A percentile compares a stretch with the other conserved stretches of the same genome.
These are phyloP conservation scores for Leccinum pachyderme DNA, from an alignment of 1,284 basidiomycete genomes.

Conservation along the genomic window DNA sequence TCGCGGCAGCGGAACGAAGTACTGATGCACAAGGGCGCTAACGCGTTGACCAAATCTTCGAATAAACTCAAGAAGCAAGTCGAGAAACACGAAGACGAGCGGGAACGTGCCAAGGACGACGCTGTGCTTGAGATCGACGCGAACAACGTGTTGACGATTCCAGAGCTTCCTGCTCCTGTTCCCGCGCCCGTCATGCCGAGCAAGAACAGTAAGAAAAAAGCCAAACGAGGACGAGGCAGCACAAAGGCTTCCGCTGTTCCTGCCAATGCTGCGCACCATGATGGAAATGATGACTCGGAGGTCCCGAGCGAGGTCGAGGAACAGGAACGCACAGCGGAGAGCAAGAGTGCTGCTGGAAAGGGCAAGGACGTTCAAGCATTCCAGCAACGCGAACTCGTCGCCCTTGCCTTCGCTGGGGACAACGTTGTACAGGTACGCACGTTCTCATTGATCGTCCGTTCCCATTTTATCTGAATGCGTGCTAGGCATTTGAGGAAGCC, in stretches of 20 bases:
- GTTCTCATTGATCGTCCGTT: neutral
- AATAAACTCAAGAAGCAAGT: conserved; percentile 68
- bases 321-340: conserved; percentile 51
- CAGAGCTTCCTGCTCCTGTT: conserved; percentile 9
- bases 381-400: conserved; percentile 87
- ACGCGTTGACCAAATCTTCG: conserved; percentile 60
- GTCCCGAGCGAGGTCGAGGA: conserved; percentile 65
- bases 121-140: conserved; percentile 75
- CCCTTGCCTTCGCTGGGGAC: conserved; percentile 94
- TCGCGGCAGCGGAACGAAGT: conserved; percentile 62
- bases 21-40: conserved; percentile 62
- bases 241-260: conserved; percentile 5
- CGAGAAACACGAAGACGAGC: conserved; percentile 52
- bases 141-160: conserved; percentile 48
- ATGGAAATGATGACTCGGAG: conserved; percentile 48
- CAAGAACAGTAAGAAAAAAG: conserved; percentile 19
- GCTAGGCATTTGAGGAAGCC: conserved; percentile 80
- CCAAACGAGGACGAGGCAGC: conserved; percentile 2
- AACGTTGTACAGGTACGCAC: conserved; percentile 80
- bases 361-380: conserved; percentile 57
- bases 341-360: conserved; percentile 36
- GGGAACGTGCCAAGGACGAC: conserved; percentile 63
- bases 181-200: conserved; percentile 7
- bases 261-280: conserved; percentile 2
- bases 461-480: neutral